Evolutionary conservation across 768 basidiomycete species (phyloP), one percentile per base, ranked within the genome.

Genomic region (Amanita muscaria): DNA sequence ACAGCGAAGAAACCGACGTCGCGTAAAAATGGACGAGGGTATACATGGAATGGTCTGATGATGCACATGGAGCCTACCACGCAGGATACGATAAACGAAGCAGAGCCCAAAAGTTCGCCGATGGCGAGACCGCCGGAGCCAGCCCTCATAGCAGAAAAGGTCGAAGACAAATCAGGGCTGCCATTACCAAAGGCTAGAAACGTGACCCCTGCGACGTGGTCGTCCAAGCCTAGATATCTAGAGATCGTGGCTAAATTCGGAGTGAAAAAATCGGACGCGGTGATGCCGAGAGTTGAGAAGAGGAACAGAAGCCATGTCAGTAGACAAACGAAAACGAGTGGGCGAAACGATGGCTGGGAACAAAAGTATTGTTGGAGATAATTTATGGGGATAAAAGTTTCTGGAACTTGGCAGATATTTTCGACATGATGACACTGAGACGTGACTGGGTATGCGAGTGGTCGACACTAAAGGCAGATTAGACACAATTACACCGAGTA

Each of bases 41-140:
- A 69, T 22, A 98, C 91, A 52, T 78, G 76, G 65, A 99, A 99
- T 0, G 94, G 93, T 47, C 85, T 87, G 63, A 98, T 91, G 62
- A 98, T 81, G 53, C 89, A 92, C 83, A 99, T 94, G n/a, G 87
- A 84, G 6, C 96, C 96, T 10, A 90, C 94, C 18, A 99, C 96
- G 55, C 92, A 90, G 2, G 90, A 90, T 16, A 89, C 82, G 62
- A 99, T 93, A 68, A 99, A 99, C 2, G 88, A 76, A 0, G 94
- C 93, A 2, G 94, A 94, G 5, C 96, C 96, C 10, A 99, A 69
- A 5, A 99, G 73, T 59, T 99, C 96, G 16, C 96, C 96, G 42
- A 99, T 79, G 1, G 96, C 96, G 44, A 99, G 65, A 45, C 86
- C 78, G 6, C 92, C 92, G 3, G 92, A 88, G 53, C 83, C 67